Evolutionary conservation across 768 basidiomycete genomes (phyloP).

Genomic region (Amyloporia xantha): DNA sequence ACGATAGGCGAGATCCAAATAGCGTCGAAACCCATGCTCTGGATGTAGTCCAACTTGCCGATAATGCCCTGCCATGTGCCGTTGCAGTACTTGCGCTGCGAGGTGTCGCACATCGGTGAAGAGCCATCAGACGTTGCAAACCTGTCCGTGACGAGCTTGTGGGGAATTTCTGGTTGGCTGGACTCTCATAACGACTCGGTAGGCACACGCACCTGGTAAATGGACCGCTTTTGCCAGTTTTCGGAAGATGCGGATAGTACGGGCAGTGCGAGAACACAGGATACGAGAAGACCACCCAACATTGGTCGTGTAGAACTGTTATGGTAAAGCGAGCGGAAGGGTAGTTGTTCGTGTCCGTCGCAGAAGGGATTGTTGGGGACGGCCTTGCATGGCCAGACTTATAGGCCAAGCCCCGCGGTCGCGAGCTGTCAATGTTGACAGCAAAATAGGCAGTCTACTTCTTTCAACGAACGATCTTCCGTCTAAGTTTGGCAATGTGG

Average conservation of each 20-base stretch:
- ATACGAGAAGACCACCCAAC: background rate
- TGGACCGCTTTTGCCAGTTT: slow-evolving; percentile 46
- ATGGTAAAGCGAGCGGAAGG: too few relatives aligned
- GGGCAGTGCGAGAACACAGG: background rate
- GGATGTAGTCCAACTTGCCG: slow-evolving; percentile 55
- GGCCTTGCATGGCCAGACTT: too few relatives aligned
- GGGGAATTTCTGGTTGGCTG: background rate
- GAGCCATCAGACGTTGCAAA: slow-evolving; percentile 44
- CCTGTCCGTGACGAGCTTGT: slow-evolving; percentile 50
- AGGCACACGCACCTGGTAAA: slow-evolving; percentile 40
- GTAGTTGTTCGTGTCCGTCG: too few relatives aligned
- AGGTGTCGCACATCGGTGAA: slow-evolving; percentile 37
- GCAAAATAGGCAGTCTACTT: too few relatives aligned
- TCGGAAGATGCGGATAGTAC: slow-evolving; percentile 11
- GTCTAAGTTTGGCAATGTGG: too few relatives aligned
- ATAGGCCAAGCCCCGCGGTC: too few relatives aligned
- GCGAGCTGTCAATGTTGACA: too few relatives aligned
- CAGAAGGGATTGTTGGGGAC: too few relatives aligned
- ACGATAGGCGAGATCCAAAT: slow-evolving; percentile 54
- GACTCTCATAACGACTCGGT: background rate
- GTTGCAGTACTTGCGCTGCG: slow-evolving; percentile 45
- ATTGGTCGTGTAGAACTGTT: too few relatives aligned
- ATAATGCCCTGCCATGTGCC: slow-evolving; percentile 49
- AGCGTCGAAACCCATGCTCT: slow-evolving; percentile 55
- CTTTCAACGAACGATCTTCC: too few relatives aligned